Evolutionary conservation across 768 basidiomycete genomes (phyloP), one percentile per base, ranked within the genome.

Genomic region (Russula sp.): DNA sequence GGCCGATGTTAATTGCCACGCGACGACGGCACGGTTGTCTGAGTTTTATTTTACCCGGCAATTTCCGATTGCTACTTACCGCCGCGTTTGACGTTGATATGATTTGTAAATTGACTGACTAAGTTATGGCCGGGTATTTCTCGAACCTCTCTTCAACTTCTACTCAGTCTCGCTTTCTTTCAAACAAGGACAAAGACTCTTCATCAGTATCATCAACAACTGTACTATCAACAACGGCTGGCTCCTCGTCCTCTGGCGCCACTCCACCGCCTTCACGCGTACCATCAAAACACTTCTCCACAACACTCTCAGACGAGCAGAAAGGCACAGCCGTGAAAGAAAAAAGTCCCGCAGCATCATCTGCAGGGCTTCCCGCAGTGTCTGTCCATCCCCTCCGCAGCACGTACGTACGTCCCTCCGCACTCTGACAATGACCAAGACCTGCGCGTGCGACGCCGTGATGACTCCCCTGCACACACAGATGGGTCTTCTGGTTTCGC

Each of bases 401-500:
- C 79, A 91, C 90, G 89, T 91, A 88, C 85, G 89, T 88, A 85
- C 82, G 81, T 84, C 79, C 68, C 70, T 64, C 70, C 37, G n/a
- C 47, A 6, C 20, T 50, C 49, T 35, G 8, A 18, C 37, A 6
- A 22, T 37, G 20, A 48, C 14, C 51, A 9, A 60, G 51, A 34
- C 35, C 20, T 7, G 40, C 55, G 40, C 40, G 8, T 51, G 10
- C 42, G 22, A 52, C 32, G 27, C n/a, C 42, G 42, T 44, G 42
- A 45, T 57, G 42, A 56, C 34, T 37, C 37, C 27, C 49, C 34
- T n/a, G 18, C 34, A 16, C 39, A n/a, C 52, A 37, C 71, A 92
- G 90, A 62, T 94, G 92, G 92, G 82, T 91, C 6, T 93, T 93
- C 72, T 94, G 89, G 88, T 94, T 92, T 77, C 84, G 91, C 66